Evolutionary conservation across 345 rosid genomes (phyloP).

Genomic region (Excoecaria agallocha): DNA sequence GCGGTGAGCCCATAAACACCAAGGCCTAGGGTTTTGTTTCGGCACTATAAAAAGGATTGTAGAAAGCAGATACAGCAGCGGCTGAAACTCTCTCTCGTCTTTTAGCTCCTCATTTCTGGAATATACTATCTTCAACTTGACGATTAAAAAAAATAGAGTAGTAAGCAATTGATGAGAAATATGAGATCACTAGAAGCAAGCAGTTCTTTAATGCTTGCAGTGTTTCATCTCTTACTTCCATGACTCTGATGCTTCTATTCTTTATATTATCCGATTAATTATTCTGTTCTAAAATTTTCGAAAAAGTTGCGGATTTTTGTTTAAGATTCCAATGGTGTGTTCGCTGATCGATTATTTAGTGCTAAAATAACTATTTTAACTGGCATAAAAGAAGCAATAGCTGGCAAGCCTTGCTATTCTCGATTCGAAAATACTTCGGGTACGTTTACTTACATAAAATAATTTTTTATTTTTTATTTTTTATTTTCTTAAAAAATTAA

Average conservation of each 20-base stretch:
- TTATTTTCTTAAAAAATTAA: too few species aligned
- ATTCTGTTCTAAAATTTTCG: not conserved
- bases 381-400: too few species aligned
- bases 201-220: conserved; percentile 11
- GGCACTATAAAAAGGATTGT: not conserved
- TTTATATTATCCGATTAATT: too few species aligned
- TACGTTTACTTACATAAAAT: too few species aligned
- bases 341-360: not conserved
- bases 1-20: not conserved
- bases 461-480: too few species aligned
- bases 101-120: too few species aligned
- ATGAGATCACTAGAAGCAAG: not conserved
- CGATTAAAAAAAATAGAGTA: not conserved
- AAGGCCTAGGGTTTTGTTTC: not conserved
- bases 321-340: not conserved
- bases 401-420: too few species aligned
- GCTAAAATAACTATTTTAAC: not conserved
- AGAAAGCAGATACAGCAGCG: not conserved
- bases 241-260: conserved; percentile 17
- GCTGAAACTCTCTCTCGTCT: too few species aligned
- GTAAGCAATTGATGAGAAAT: conserved; percentile 13
- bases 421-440: too few species aligned
- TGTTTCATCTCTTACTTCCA: conserved; percentile 15
- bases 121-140: not conserved
- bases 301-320: not conserved